These are phyloP conservation scores for Chaetomidium leptoderma DNA, from an alignment of 495 filamentous ascomycete genomes.

Conservation along the genomic window DNA sequence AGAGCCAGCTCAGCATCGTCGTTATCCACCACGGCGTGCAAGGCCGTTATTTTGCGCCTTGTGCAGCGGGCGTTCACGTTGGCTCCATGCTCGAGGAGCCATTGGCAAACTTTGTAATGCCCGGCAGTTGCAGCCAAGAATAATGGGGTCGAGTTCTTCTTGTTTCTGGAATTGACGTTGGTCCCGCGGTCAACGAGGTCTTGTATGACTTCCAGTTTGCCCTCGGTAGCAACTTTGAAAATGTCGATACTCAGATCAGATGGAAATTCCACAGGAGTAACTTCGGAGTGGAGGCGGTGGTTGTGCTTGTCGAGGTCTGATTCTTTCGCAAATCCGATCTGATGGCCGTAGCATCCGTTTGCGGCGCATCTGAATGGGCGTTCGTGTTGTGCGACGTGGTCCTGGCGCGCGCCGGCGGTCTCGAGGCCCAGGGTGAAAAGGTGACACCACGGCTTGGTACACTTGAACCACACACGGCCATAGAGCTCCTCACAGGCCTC, in stretches of 20 bases:
- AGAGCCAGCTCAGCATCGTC: not conserved
- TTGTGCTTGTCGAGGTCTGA: not conserved
- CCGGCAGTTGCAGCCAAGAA: not conserved
- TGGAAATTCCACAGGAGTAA: not conserved
- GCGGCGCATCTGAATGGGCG: not conserved
- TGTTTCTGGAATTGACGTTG: not conserved
- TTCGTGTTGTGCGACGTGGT: not conserved
- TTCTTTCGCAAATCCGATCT: not conserved
- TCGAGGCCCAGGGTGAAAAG: not conserved
- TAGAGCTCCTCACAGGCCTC: not conserved
- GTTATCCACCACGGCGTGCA: not conserved
- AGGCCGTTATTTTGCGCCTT: not conserved
- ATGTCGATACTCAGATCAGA: not conserved
- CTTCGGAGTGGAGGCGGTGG: not conserved
- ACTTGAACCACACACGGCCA: not conserved
- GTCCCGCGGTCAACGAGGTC: not conserved
- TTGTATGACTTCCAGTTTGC: not conserved
- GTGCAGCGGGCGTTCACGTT: not conserved
- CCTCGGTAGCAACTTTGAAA: not conserved
- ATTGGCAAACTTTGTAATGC: not conserved
- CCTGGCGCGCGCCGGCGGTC: not conserved
- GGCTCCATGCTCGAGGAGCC: not conserved
- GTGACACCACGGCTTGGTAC: slow-evolving; percentile 1
- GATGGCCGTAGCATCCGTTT: not conserved
- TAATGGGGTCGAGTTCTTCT: not conserved